These are phyloP conservation scores for Talaromyces atroroseus DNA, from an alignment of 2,329 filamentous ascomycete species.

Conservation along the genomic window DNA sequence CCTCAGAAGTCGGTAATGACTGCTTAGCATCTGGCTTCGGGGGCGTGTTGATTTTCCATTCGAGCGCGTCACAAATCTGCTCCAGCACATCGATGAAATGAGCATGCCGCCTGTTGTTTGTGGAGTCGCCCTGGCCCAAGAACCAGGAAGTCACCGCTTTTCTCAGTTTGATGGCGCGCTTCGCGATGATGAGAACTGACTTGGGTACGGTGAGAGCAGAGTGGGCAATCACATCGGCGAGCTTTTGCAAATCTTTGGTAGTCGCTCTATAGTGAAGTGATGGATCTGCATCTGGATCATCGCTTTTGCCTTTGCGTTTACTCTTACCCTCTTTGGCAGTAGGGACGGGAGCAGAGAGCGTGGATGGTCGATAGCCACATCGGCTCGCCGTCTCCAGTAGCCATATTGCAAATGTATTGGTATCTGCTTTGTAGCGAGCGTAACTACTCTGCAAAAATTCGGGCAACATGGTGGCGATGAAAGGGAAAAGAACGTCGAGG, in stretches of 20 bases:
- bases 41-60: slow-evolving; percentile 18
- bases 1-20: slow-evolving; percentile 8
- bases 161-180: slow-evolving; percentile 24
- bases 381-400: slow-evolving; percentile 22
- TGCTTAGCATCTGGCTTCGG: slow-evolving; percentile 17
- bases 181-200: slow-evolving; percentile 20
- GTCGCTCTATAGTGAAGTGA: slow-evolving; percentile 19
- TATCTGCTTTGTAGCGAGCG: slow-evolving; percentile 24
- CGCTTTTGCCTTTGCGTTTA: slow-evolving; percentile 14
- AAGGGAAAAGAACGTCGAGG: no score
- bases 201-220: slow-evolving; percentile 20
- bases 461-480: slow-evolving; percentile 20
- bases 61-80: slow-evolving; percentile 22
- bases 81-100: slow-evolving; percentile 24
- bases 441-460: slow-evolving; percentile 23
- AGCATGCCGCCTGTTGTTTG: slow-evolving; percentile 20
- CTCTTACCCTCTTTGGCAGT: slow-evolving; percentile 4
- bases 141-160: slow-evolving; percentile 25
- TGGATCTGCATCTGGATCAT: slow-evolving; percentile 8
- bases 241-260: slow-evolving; percentile 20
- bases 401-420: slow-evolving; percentile 25
- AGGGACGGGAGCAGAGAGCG: slow-evolving; percentile 11
- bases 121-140: slow-evolving; percentile 20
- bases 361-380: slow-evolving; percentile 20
- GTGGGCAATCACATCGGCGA: slow-evolving; percentile 21